A percentile compares a stretch with the other conserved stretches of the same genome.
phyloP scores from a whole-genome alignment of 2,329 filamentous ascomycete genomes.

The Grosmannia huntii region DNA sequence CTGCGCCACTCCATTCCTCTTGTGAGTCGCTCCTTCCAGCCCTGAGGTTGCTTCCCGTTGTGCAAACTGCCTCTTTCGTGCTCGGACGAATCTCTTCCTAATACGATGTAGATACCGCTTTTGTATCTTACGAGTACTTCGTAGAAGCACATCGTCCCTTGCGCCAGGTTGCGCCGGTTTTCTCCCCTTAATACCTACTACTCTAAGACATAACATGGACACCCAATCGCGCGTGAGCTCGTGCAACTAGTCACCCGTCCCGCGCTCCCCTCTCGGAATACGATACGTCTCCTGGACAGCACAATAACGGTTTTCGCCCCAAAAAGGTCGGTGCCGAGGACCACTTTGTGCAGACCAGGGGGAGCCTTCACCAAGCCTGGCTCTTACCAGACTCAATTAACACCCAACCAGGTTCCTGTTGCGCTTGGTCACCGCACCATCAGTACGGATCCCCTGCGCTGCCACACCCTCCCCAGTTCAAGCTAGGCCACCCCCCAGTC shows the following conservation, averaged over 20 bases:
- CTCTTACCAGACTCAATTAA: neutral
- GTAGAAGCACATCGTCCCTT: neutral
- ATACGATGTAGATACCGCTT: neutral
- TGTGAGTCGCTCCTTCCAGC: neutral
- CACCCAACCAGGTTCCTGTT: neutral
- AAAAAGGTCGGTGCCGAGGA: neutral
- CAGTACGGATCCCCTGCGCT: neutral
- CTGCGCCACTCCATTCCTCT: neutral
- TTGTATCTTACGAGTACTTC: no score
- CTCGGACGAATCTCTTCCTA: neutral
- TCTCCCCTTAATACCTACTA: neutral
- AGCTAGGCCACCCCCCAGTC: neutral
- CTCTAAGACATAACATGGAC: neutral
- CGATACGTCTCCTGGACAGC: neutral
- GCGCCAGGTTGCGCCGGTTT: neutral
- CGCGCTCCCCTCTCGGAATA: neutral
- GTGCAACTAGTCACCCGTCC: neutral
- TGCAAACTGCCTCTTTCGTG: no score
- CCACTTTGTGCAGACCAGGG: neutral
- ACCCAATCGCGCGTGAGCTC: neutral
- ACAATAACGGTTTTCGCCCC: neutral
- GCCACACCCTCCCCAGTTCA: neutral
- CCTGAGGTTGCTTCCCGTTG: neutral
- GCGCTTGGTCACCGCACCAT: neutral
- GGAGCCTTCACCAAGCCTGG: neutral